Evolutionary conservation across 106 monocot species (phyloP), one percentile per base, ranked within the genome.

Genomic region (Alisma plantagoaquatica): DNA sequence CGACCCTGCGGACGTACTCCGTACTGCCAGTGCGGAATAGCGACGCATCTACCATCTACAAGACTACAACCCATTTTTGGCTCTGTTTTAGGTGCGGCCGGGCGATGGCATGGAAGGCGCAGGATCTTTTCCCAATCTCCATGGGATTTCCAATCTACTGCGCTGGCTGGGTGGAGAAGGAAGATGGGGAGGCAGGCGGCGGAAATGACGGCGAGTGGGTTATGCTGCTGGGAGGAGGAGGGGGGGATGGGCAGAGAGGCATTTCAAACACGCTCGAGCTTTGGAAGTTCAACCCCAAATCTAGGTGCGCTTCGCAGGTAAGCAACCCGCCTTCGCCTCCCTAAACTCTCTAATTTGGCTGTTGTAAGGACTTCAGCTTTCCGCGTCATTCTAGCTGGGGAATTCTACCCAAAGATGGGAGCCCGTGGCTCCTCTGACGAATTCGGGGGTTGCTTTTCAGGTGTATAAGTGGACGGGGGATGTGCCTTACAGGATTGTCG

Each of bases 181-280:
- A 62, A 41, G 54, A 43, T n/a, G 62, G 33, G 19, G 49, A 16
- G 10, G 41, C 2, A 3, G 71, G 11, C 17, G 31, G 43, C 30
- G 27, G 7, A 15, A 41, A 0, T 22, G 30, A 29, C 19, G 43
- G 33, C 9, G 41, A 68, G 27, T 53, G 78, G 19, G 17, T 88
- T 32, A 55, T 80, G 9, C 75, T 68, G 29, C 63, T 94, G 5
- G 87, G 87, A 0, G 94, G 94, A 23, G 94, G 94, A 27, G 94
- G 94, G 21, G 94, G 94, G 25, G 80, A 80, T 49, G 94, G 94
- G 4, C 68, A 62, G 23, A 88, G 78, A 28, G 94, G 94, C 42
- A 70, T 94, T 21, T 84, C 88, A 14, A 94, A 94, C 52, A 80
- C 71, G 4, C 29, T 94, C 30, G 60, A 83, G 6, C 51, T 94